Evolutionary conservation across 495 filamentous ascomycete genomes (phyloP).

Genomic region (Aspergillus ostianus): DNA sequence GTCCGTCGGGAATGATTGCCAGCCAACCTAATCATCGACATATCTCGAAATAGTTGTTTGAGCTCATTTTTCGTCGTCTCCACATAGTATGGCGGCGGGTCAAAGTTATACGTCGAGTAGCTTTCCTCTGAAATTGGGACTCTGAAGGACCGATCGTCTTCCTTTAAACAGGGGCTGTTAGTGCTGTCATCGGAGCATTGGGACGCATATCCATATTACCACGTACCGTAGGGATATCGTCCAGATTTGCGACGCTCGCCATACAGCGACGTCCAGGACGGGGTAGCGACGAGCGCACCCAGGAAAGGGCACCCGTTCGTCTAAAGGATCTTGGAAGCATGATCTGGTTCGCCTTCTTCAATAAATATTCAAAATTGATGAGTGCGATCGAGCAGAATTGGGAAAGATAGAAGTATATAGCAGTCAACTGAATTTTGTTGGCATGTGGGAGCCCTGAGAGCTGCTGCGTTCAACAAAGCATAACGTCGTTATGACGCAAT

Average conservation of each 20-base stretch:
- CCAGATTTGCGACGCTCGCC: slow-evolving; percentile 6
- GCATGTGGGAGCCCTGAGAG: neutral
- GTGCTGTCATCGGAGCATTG: neutral
- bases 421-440: neutral
- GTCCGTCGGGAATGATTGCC: neutral
- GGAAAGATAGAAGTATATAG: neutral
- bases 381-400: neutral
- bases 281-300: slow-evolving; percentile 6
- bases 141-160: slow-evolving; percentile 22
- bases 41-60: slow-evolving; percentile 26
- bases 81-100: slow-evolving; percentile 24
- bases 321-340: slow-evolving; percentile 14
- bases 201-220: neutral
- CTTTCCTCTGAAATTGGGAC: slow-evolving; percentile 25
- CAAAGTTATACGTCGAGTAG: slow-evolving; percentile 28
- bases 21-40: slow-evolving; percentile 17
- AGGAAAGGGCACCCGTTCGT: neutral
- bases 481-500: slow-evolving; percentile 7
- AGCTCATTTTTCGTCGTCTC: slow-evolving; percentile 29
- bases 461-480: neutral
- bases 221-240: slow-evolving; percentile 13
- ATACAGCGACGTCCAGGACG: slow-evolving; percentile 9
- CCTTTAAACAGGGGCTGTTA: slow-evolving; percentile 11
- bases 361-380: neutral
- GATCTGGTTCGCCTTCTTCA: neutral